Conservation (phyloP, 139 green algal genomes). For the Chlorokybus atmophyticus region DNA sequence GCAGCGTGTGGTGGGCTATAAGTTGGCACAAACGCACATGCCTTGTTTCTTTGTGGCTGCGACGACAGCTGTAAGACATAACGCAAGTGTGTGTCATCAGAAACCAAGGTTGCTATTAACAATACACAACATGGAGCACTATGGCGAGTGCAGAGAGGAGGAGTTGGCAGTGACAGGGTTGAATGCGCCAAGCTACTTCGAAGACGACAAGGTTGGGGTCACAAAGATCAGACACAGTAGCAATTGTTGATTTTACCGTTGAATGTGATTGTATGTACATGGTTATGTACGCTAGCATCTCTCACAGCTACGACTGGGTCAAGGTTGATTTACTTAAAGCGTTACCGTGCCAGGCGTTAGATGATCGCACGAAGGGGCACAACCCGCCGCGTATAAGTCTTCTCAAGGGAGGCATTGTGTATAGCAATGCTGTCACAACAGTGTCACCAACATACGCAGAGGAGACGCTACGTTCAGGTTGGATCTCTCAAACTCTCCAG, state of each 20-base stretch:
- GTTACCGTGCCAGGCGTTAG: constrained; percentile 65
- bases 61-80: no score
- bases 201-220: constrained; percentile 8
- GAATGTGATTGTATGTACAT: no score
- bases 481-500: neutral
- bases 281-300: no score
- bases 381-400: constrained; percentile 78
- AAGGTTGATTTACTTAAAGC: no score
- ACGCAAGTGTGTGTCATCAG: no score
- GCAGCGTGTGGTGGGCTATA: no score
- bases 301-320: no score
- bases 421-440: constrained; percentile 71
- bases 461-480: neutral
- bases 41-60: no score
- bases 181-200: constrained; percentile 48
- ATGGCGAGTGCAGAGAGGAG: constrained; percentile 56
- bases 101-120: constrained; percentile 30
- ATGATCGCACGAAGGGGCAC: constrained; percentile 91
- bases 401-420: constrained; percentile 88
- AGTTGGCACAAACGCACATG: no score
- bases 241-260: no score
- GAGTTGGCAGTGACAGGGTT: constrained; percentile 69
- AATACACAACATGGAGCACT: constrained; percentile 94
- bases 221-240: no score
- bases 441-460: constrained; percentile 79